Base-by-base conservation (phyloP, 2,329 filamentous ascomycete genomes). In the Exophiala viscosa region DNA sequence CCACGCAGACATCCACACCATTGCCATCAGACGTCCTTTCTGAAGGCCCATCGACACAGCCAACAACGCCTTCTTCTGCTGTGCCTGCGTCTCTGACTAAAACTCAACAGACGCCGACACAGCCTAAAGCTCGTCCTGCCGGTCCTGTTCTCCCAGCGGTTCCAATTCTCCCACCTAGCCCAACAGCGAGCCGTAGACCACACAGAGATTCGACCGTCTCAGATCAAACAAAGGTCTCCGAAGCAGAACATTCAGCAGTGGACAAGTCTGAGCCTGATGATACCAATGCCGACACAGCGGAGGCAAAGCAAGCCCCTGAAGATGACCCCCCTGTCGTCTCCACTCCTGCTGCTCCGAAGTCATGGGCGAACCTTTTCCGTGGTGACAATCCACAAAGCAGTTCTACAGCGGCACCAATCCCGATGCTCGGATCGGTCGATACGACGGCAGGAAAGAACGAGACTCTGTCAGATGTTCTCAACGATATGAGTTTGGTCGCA, bases 401-500 rank as follows among this genome's bases (percentile, higher is more conserved):
- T n/a, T 62, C 70, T 11, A 62, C 66, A 14, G 61, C 66, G 7
- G 55, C 63, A 40, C 55, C 63, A 41, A 52, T 64, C 14, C 56
- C 54, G 20, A 46, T 39, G 13, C 45, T 45, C 5, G 28, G 45
- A 11, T 43, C 63, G 4, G 57, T 35, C n/a, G 59, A 67, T 10
- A 75, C 74, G 46, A 74, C 73, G 9, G 62, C 76, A 20, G 61
- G 67, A 9, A 69, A 74, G 11, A 75, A 69, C 54, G 80, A 77
- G 68, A 85, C 87, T 14, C 75, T 95, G 46, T 85, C 83, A 3
- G 88, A 96, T 62, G 88, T 88, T 33, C 77, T 99, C 47, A 80
- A 80, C 45, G 81, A 82, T 23, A 93, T 91, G 68, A 81, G 80
- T 48, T 83, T 90, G 18, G 79, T 77, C 34, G 78, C 79, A 42